Conservation (phyloP, 768 basidiomycete species). For the Brasilioporus rufonigricans region DNA sequence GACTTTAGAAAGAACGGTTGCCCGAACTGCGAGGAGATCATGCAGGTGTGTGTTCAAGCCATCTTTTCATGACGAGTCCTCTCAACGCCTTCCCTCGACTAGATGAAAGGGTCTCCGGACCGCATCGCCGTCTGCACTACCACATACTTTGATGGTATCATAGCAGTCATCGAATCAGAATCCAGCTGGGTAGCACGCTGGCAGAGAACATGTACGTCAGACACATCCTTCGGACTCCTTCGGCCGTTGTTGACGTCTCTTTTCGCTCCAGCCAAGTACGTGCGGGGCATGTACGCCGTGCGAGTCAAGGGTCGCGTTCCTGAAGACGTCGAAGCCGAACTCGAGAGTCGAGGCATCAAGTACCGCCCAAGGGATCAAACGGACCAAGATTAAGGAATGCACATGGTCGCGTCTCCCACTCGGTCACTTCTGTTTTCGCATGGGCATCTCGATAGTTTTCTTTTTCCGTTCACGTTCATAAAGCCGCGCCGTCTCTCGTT, state of each 20-base stretch:
- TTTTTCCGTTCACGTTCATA: neutral
- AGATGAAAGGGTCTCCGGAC: constrained; percentile 90
- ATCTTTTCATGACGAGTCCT: neutral
- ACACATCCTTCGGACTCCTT: neutral
- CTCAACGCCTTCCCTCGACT: neutral
- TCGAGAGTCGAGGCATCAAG: constrained; percentile 73
- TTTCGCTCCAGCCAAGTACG: constrained; percentile 72
- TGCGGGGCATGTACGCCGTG: constrained; percentile 90
- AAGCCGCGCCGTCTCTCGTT: neutral
- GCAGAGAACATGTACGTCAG: constrained; percentile 83
- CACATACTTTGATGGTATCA: constrained; percentile 88
- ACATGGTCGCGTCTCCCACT: constrained; percentile 1
- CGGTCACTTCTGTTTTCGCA: neutral
- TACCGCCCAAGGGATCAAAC: constrained; percentile 85
- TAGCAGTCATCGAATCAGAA: constrained; percentile 82
- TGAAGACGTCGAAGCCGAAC: constrained; percentile 79
- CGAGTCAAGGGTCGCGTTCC: constrained; percentile 84
- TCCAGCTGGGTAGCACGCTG: constrained; percentile 95
- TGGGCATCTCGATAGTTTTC: neutral
- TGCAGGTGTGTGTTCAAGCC: constrained; percentile 60
- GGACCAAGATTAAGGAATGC: constrained; percentile 55
- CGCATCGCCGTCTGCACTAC: constrained; percentile 86
- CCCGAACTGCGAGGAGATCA: constrained; percentile 95
- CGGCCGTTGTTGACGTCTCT: neutral
- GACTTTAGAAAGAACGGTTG: constrained; percentile 89